Evolutionary conservation across 1,284 basidiomycete species (phyloP).

Genomic region (Farysia itapuensis): DNA sequence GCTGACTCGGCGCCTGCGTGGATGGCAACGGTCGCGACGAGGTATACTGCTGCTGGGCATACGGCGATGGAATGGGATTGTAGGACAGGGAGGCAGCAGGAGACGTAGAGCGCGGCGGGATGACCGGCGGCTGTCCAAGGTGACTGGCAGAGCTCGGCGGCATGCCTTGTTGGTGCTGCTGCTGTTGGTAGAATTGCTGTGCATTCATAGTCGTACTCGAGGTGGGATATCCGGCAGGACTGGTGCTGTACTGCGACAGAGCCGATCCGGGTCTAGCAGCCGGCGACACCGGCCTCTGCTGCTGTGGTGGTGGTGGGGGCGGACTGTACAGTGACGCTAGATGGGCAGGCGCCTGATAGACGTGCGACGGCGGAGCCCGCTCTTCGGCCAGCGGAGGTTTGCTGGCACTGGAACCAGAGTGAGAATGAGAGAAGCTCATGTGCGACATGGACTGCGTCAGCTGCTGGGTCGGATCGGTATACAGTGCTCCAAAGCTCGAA

Average conservation of each 20-base stretch:
- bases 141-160: slow-evolving; percentile 4
- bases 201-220: slow-evolving; percentile 38
- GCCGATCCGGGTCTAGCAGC: slow-evolving; percentile 18
- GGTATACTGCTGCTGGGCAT: slow-evolving; percentile 8
- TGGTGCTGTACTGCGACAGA: slow-evolving; percentile 20
- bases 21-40: slow-evolving; percentile 24
- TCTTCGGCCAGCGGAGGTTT: slow-evolving; percentile 14
- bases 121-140: slow-evolving; percentile 9
- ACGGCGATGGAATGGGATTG: slow-evolving; percentile 22
- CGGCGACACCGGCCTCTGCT: slow-evolving; percentile 26
- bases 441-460: slow-evolving; percentile 25
- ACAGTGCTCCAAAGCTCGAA: slow-evolving; percentile 5
- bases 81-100: slow-evolving; percentile 6
- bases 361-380: slow-evolving; percentile 28
- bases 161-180: slow-evolving; percentile 6
- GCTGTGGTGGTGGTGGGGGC: slow-evolving; percentile 2
- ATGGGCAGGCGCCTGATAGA: slow-evolving; percentile 33
- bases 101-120: slow-evolving; percentile 22
- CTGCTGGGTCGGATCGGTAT: slow-evolving; percentile 25
- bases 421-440: slow-evolving; percentile 23
- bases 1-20: slow-evolving; percentile 12
- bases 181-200: slow-evolving; percentile 29
- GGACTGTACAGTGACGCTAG: slow-evolving; percentile 31
- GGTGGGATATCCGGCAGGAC: slow-evolving; percentile 10
- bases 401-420: not conserved